Conservation (phyloP, 306 rosid species). For the Castanea crenata region DNA sequence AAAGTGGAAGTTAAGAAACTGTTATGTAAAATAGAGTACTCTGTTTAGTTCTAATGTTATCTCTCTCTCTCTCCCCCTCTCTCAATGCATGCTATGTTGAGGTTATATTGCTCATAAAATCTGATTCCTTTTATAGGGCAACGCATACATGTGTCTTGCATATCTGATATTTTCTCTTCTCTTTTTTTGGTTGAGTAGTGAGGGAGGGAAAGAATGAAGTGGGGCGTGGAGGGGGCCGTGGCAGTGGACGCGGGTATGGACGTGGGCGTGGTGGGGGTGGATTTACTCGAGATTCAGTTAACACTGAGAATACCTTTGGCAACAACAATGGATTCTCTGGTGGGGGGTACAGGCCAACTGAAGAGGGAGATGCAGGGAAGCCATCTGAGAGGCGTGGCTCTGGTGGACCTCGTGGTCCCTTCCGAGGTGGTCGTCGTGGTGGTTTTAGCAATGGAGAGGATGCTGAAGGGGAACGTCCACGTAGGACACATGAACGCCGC, state of each 20-base stretch:
- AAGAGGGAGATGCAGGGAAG: conserved; percentile 45
- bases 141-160: not conserved
- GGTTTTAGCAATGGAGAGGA: conserved; percentile 51
- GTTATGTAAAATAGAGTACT: not conserved
- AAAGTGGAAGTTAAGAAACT: not conserved
- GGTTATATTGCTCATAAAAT: not conserved
- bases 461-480: conserved; percentile 54
- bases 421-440: conserved; percentile 57
- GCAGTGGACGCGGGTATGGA: conserved; percentile 43
- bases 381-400: conserved; percentile 53
- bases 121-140: not conserved
- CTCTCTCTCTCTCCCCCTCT: not conserved
- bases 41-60: not conserved
- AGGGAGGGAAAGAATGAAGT: conserved; percentile 43
- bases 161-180: not conserved
- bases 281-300: conserved; percentile 38
- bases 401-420: conserved; percentile 50
- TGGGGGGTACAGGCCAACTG: conserved; percentile 40
- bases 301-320: conserved; percentile 31
- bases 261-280: conserved; percentile 54
- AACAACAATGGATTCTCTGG: conserved; percentile 39
- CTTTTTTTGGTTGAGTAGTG: conserved; percentile 24
- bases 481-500: conserved; percentile 49
- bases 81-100: not conserved
- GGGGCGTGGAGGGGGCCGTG: conserved; percentile 54